Conservation (phyloP, 768 basidiomycete genomes). For the Hygrophorus pudorinus region DNA sequence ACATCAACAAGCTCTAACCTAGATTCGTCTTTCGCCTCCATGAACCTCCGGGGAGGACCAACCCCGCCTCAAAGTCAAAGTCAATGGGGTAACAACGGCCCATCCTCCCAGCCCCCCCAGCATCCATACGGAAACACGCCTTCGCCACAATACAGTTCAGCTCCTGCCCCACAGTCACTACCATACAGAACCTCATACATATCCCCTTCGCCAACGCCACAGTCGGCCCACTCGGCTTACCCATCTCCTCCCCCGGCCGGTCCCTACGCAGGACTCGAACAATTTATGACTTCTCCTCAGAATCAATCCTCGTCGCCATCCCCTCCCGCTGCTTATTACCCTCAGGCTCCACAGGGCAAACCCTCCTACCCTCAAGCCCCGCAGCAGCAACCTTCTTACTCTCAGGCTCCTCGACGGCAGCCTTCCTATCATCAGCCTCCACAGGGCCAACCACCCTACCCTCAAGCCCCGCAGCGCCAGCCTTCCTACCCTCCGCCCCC, state of each 20-base stretch:
- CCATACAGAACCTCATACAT: slow-evolving; percentile 10
- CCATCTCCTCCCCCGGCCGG: slow-evolving; percentile 17
- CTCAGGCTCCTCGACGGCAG: slow-evolving; percentile 23
- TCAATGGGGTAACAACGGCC: slow-evolving; percentile 15
- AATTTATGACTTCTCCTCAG: slow-evolving; percentile 17
- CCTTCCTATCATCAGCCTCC: slow-evolving; percentile 3
- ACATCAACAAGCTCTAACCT: slow-evolving; percentile 29
- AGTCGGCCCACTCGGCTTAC: slow-evolving; percentile 16
- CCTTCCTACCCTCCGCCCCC: slow-evolving; percentile 8
- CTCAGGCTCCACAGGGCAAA: no score
- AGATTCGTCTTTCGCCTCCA: slow-evolving; percentile 44
- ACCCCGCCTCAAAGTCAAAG: slow-evolving; percentile 16
- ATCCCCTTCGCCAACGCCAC: slow-evolving; percentile 15
- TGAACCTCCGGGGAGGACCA: slow-evolving; percentile 36
- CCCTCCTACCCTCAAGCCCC: slow-evolving; percentile 9
- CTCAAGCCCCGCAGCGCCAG: slow-evolving; percentile 5
- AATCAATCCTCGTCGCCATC: slow-evolving; percentile 7
- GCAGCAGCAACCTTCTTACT: slow-evolving; percentile 16
- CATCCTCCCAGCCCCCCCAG: slow-evolving; percentile 4
- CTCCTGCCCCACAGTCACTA: slow-evolving; percentile 8
- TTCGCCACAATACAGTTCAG: slow-evolving; percentile 7
- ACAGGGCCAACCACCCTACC: background rate
- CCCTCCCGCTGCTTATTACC: no score
- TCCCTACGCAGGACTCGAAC: slow-evolving; percentile 25
- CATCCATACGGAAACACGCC: slow-evolving; percentile 4